Conservation (phyloP, 805 yeast species). For the Kuraishia molischiana region DNA sequence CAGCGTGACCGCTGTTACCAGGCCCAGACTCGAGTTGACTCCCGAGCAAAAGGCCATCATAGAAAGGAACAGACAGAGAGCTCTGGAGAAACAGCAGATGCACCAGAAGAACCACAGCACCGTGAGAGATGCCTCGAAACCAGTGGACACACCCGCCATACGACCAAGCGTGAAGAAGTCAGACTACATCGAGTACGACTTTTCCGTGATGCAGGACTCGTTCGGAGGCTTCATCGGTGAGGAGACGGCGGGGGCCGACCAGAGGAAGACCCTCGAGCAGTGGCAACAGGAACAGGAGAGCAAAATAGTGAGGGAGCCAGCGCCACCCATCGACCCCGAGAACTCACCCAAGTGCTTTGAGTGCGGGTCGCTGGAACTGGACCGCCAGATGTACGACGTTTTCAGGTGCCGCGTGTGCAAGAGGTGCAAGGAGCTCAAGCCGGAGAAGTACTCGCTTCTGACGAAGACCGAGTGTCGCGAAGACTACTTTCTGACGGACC, state of each 20-base stretch:
- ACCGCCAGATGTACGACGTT: conserved; percentile 56
- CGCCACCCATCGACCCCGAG: conserved; percentile 65
- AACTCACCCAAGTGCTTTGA: conserved; percentile 78
- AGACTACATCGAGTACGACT: conserved; percentile 77
- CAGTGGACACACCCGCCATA: conserved; percentile 7
- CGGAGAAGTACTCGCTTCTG: conserved; percentile 82
- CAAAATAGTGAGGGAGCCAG: conserved; percentile 37
- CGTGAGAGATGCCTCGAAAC: conserved; percentile 1
- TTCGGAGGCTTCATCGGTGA: conserved; percentile 74
- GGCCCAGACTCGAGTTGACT: conserved; percentile 22
- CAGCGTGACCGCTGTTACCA: conserved; percentile 3
- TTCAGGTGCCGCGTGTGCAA: conserved; percentile 75
- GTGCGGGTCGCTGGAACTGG: conserved; percentile 75
- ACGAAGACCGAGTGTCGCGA: conserved; percentile 94
- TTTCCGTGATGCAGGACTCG: conserved; percentile 82
- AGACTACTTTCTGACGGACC: conserved; percentile 89
- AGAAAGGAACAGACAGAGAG: conserved; percentile 43
- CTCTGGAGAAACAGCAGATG: conserved; percentile 24
- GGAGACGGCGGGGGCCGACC: conserved; percentile 14
- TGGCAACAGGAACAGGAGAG: conserved; percentile 44
- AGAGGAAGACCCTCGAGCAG: conserved; percentile 35
- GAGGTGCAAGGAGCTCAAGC: conserved; percentile 57
- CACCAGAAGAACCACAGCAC: conserved; percentile 1
- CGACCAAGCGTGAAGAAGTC: conserved; percentile 42
- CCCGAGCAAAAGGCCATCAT: conserved; percentile 39